Conservation (phyloP, 352 stramenopile species). For the Phytophthora lateralis region DNA sequence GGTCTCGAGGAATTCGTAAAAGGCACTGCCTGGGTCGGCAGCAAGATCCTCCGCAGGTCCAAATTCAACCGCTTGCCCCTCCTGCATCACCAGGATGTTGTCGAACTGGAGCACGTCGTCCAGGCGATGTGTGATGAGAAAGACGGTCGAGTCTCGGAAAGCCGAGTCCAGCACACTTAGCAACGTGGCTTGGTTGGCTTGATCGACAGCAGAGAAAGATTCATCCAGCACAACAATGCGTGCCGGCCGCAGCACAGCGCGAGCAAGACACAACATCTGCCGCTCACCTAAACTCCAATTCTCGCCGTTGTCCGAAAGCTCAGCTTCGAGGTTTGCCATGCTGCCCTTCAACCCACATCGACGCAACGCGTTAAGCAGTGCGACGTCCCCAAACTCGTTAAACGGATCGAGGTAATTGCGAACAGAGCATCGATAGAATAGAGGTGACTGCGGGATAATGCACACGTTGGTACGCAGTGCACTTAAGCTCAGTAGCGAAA, state of each 20-base stretch:
- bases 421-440: constrained; percentile 93
- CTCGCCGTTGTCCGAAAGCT: constrained; percentile 86
- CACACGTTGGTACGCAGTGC: constrained; percentile 53
- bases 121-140: constrained; percentile 97
- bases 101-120: constrained; percentile 82
- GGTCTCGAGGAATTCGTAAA: constrained; percentile 60
- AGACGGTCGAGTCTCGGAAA: constrained; percentile 93
- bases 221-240: constrained; percentile 90
- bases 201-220: constrained; percentile 73
- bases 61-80: constrained; percentile 45
- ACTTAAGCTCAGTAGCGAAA: constrained; percentile 44
- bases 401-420: constrained; percentile 94
- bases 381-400: constrained; percentile 64
- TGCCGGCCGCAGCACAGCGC: constrained; percentile 92
- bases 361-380: constrained; percentile 49
- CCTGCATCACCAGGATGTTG: constrained; percentile 43
- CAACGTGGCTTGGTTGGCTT: constrained; percentile 60
- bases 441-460: constrained; percentile 91
- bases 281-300: constrained; percentile 97
- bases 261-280: constrained; percentile 96
- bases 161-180: constrained; percentile 83
- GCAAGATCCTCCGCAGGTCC: constrained; percentile 49
- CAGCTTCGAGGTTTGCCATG: constrained; percentile 37
- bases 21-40: constrained; percentile 38
- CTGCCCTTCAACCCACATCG: constrained; percentile 45